A percentile compares a stretch with the other conserved stretches of the same genome.
phyloP scores from a whole-genome alignment of 2,329 filamentous ascomycete species.

The Thelonectria olida region DNA sequence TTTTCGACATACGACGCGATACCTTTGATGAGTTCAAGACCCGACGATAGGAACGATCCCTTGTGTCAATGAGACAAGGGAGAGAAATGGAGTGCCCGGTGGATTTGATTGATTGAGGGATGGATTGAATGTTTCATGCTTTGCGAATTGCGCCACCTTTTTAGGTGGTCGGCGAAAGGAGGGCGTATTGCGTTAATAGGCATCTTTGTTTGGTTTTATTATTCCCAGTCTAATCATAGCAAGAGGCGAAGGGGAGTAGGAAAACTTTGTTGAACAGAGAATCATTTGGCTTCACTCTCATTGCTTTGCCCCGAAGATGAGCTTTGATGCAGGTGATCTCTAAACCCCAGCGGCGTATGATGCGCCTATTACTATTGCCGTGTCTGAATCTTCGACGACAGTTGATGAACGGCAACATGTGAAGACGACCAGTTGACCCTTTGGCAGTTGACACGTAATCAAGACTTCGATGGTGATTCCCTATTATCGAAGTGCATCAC shows the following conservation, averaged over 20 bases:
- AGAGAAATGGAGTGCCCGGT: conserved; percentile 32
- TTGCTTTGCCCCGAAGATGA: no score
- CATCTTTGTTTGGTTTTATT: conserved; percentile 38
- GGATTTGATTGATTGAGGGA: conserved; percentile 29
- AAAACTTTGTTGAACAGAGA: conserved; percentile 41
- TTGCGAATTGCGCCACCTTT: conserved; percentile 15
- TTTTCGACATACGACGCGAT: conserved; percentile 40
- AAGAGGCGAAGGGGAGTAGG: conserved; percentile 49
- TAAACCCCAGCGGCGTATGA: no score
- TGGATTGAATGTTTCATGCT: conserved; percentile 28
- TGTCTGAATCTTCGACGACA: no score
- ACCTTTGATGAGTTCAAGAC: conserved; percentile 40
- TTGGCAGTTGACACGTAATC: no score
- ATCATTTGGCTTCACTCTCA: conserved; percentile 22
- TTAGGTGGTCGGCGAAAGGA: conserved; percentile 10
- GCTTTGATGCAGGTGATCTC: no score
- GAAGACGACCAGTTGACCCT: no score
- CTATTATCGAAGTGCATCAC: no score
- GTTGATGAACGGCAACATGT: no score
- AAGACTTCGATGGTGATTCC: no score
- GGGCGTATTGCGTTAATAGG: conserved; percentile 31
- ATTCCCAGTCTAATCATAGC: conserved; percentile 44
- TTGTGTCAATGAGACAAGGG: conserved; percentile 27
- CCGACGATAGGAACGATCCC: conserved; percentile 30
- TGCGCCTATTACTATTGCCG: no score